Base-by-base conservation (phyloP, 2,329 filamentous ascomycete genomes). In the Purpureocillium takamizusanense region DNA sequence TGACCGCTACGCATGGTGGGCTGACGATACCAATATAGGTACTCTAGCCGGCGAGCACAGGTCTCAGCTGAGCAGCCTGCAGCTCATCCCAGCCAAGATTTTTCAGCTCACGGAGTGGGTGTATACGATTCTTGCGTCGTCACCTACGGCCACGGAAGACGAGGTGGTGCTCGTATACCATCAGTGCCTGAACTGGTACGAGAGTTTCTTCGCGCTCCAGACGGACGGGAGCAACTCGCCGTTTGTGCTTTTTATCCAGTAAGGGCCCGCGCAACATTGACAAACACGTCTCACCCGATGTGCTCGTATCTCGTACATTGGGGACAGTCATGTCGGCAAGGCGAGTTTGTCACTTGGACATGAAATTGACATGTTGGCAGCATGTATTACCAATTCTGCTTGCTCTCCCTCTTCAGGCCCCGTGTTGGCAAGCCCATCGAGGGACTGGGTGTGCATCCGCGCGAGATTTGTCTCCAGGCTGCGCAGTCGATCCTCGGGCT, bases 311-410 rank as follows among this genome's bases (percentile, higher is more conserved):
- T n/a, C n/a, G n/a, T n/a, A n/a, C n/a, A n/a, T n/a, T n/a, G n/a
- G n/a, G n/a, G n/a, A n/a, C n/a, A n/a, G n/a, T n/a, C n/a, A n/a
- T n/a, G n/a, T n/a, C n/a, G n/a, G n/a, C 25, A 28, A 7, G 7
- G 8, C 12, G 8, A 12, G 12, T 12, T 7, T 7, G 6, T 3
- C 4, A 2, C 9, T 13, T 3, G 27, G 3, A 14, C 7, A 2
- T 25, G 5, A 5, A 35, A 23, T 27, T 43, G 25, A 28, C 36
- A 11, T 3, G n/a, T 13, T 10, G n/a, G 21, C 12, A 48, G 46
- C 27, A 48, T 48, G 39, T 48, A 45, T 34, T 48, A 46, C 15
- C 44, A 48, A 9, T 48, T 43, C 27, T 45, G 41, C 25, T 31
- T 48, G 1, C 33, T 46, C 11, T 44, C 42, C 30, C 35, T 36